Evolutionary conservation across 2,329 filamentous ascomycete species (phyloP), one percentile per base, ranked within the genome.

Genomic region (Fusarium algeriense): DNA sequence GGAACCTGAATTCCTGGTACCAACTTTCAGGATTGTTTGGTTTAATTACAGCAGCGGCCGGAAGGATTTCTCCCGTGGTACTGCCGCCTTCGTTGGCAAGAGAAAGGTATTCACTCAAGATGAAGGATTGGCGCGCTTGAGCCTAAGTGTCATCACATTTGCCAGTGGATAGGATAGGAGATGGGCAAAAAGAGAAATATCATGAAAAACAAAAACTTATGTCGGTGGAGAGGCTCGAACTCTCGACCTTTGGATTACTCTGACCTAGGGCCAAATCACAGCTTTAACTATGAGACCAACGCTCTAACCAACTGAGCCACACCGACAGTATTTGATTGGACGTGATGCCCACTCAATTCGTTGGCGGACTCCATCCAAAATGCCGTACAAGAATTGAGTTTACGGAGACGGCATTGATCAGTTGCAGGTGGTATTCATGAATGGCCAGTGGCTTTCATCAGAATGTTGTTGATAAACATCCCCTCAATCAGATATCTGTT

Each of bases 31-130:
- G 26, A n/a, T 61, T 54, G 7, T 41, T 46, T 2, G 64, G 54
- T 8, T 66, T 37, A 5, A 71, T 71, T 5, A 49, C 41, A n/a
- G 58, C 59, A 9, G 68, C 65, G 3, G 44, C 65, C 5, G 68
- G n/a, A 7, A 73, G 58, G 15, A 71, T n/a, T 35, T 71, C 68
- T 26, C 50, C 54, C 2, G 68, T 67, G 28, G 65, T 55, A 7
- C 58, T 49, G 3, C 70, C 70, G 1, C 54, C 68, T 50, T 60
- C 64, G 23, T 72, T 72, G 28, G 70, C 37, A 7, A 72, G 64
- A 10, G 67, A 59, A 19, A 69, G 54, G 12, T 68, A 64, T 35
- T 72, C 70, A 5, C 48, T 50, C n/a, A 71, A 55, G 15, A 72
- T 60, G 28, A 72, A 71, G 7, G 19, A 6, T 26, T 23, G 1